These are phyloP conservation scores for Tranzscheliella williamsii DNA, from an alignment of 1,284 basidiomycete genomes.

Conservation along the genomic window DNA sequence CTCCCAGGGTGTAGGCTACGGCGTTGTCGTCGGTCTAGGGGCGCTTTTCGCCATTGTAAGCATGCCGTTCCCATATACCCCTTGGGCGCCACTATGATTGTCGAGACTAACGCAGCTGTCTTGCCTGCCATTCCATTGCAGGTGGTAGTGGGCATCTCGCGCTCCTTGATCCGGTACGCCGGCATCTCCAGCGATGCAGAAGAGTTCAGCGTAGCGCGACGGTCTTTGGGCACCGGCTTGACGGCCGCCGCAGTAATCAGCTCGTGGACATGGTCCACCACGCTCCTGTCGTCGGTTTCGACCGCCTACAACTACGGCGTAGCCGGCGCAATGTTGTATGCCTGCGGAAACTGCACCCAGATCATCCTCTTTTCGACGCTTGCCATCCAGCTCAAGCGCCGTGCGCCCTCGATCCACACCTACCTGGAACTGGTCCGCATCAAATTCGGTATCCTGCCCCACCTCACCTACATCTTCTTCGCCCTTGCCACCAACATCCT, in stretches of 20 bases:
- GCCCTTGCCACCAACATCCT: conserved; percentile 54
- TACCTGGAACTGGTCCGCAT: conserved; percentile 50
- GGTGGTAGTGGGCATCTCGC: conserved; percentile 44
- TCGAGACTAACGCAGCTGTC: too few relatives aligned
- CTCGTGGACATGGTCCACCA: conserved; percentile 54
- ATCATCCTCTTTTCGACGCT: conserved; percentile 51
- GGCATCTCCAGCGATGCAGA: conserved; percentile 38
- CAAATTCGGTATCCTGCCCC: conserved; percentile 39
- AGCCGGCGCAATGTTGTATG: conserved; percentile 50
- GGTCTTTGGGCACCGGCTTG: conserved; percentile 49
- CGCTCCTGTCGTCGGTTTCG: conserved; percentile 42
- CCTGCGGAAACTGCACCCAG: conserved; percentile 47
- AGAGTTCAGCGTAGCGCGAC: conserved; percentile 45
- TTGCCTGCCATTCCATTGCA: neutral
- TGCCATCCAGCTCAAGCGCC: conserved; percentile 50
- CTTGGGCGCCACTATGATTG: too few relatives aligned
- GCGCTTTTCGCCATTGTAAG: conserved; percentile 53
- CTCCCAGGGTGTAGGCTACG: conserved; percentile 55
- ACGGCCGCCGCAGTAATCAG: conserved; percentile 50
- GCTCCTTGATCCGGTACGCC: conserved; percentile 33
- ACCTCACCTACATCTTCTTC: conserved; percentile 52
- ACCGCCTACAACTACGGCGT: conserved; percentile 55
- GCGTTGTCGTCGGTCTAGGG: conserved; percentile 56
- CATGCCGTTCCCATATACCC: neutral
- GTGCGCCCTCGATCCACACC: conserved; percentile 47